Percentiles rank a stretch among this genome's conserved stretches.
Conservation (phyloP, 805 yeast species). For the Starmera amethionina region DNA sequence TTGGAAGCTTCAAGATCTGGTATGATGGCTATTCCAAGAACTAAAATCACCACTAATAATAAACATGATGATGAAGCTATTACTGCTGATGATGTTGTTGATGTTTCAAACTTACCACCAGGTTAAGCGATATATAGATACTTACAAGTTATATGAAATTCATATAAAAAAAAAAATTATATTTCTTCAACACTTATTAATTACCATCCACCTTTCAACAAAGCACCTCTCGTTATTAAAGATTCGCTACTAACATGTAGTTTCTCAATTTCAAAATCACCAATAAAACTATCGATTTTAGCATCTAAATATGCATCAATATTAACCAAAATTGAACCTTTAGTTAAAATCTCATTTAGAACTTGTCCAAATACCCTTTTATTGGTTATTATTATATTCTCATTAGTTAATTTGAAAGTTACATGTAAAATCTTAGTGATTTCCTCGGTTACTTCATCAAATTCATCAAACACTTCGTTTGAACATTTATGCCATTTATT, state of each 20-base stretch:
- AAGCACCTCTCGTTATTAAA: conserved; percentile 9
- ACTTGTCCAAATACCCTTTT: conserved; percentile 31
- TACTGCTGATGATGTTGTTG: conserved; percentile 66
- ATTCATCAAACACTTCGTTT: conserved; percentile 22
- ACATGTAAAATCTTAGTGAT: conserved; percentile 22
- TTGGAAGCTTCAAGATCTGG: conserved; percentile 96
- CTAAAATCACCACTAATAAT: conserved; percentile 59
- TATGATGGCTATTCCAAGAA: conserved; percentile 97
- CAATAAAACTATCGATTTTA: conserved; percentile 20
- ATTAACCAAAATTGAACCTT: conserved; percentile 28
- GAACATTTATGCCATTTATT: conserved; percentile 35
- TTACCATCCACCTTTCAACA: neutral
- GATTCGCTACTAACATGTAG: conserved; percentile 19
- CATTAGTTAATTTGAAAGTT: conserved; percentile 28
- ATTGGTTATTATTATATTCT: conserved; percentile 33
- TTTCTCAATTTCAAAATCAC: conserved; percentile 21
- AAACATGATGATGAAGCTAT: conserved; percentile 40
- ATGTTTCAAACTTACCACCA: conserved; percentile 87
- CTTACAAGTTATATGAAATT: neutral
- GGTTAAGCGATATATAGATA: conserved; percentile 43
- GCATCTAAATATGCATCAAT: conserved; percentile 30
- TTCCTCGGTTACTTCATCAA: conserved; percentile 8
- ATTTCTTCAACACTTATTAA: neutral
- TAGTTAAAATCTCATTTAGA: conserved; percentile 28
- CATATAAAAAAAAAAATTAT: neutral